Conservation (phyloP, 2,329 filamentous ascomycete genomes). For the Sporothrix euskadiensis region DNA sequence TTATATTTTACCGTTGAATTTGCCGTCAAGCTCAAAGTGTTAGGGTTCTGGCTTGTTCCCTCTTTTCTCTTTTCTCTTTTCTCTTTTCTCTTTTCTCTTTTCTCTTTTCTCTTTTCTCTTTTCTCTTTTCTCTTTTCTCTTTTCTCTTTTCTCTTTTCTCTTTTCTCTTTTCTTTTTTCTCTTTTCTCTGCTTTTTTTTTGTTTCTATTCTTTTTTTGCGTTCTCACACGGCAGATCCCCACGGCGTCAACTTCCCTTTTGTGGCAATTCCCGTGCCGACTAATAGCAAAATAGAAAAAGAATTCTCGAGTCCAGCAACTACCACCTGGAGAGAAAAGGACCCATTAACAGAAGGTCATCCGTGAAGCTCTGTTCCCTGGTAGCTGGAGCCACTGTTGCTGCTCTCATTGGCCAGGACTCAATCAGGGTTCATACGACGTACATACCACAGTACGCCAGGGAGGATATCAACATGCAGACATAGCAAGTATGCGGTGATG, state of each 20-base stretch:
- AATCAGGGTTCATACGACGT: background rate
- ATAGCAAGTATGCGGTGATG: background rate
- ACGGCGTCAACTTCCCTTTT: background rate
- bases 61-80: background rate
- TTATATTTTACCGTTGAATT: background rate
- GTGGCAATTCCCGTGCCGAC: background rate
- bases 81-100: background rate
- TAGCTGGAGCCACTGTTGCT: background rate
- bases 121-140: background rate
- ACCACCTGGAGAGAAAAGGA: background rate
- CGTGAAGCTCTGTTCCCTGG: background rate
- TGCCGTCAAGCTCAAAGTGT: background rate
- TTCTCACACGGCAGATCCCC: background rate
- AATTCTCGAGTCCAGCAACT: background rate
- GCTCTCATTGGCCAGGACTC: background rate
- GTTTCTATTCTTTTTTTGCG: too few species aligned
- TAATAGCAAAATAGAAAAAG: background rate
- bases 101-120: background rate
- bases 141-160: background rate
- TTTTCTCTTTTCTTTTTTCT: too few species aligned
- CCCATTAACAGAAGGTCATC: background rate
- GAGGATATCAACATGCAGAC: background rate
- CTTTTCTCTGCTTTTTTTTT: background rate
- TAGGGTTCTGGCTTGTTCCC: background rate
- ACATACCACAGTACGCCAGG: background rate